A percentile compares a stretch with the other conserved stretches of the same genome.
phyloP scores from a whole-genome alignment of 2,329 filamentous ascomycete genomes.

The Sarocladium kiliense region DNA sequence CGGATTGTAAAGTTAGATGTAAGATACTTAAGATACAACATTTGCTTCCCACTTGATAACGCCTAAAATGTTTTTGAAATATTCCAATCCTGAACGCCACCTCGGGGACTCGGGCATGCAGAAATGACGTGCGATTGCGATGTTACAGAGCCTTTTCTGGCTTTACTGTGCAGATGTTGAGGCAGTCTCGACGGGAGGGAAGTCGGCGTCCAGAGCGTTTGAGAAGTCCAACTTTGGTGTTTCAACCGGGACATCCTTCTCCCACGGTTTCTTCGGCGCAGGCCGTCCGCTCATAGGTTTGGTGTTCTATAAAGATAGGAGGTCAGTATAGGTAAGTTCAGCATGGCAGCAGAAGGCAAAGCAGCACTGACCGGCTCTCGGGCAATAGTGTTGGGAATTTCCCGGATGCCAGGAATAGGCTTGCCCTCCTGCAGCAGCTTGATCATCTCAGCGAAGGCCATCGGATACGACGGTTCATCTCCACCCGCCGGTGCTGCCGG shows the following conservation, averaged over 20 bases:
- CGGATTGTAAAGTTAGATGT: background rate
- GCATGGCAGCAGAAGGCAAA: constrained; percentile 9
- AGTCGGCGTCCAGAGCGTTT: constrained; percentile 27
- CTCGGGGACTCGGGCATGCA: no score
- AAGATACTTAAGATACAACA: background rate
- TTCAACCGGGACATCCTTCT: constrained; percentile 44
- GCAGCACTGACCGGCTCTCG: constrained; percentile 57
- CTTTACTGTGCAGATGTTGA: background rate
- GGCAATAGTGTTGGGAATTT: constrained; percentile 77
- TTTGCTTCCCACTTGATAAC: background rate
- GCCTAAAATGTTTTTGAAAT: background rate
- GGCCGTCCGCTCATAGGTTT: constrained; percentile 42
- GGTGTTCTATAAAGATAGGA: constrained; percentile 28
- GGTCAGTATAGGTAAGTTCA: background rate
- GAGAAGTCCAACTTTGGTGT: constrained; percentile 16
- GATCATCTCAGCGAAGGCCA: constrained; percentile 79
- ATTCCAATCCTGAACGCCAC: no score
- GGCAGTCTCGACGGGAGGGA: constrained; percentile 28
- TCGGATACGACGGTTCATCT: constrained; percentile 68
- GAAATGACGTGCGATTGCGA: no score
- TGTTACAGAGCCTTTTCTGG: background rate
- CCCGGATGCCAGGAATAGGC: constrained; percentile 78
- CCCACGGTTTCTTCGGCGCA: constrained; percentile 68
- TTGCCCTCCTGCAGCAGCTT: constrained; percentile 78
- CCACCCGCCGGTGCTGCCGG: constrained; percentile 14